phyloP scores from a whole-genome alignment of 805 yeast genomes.

The Saccharomyces paradoxus region DNA sequence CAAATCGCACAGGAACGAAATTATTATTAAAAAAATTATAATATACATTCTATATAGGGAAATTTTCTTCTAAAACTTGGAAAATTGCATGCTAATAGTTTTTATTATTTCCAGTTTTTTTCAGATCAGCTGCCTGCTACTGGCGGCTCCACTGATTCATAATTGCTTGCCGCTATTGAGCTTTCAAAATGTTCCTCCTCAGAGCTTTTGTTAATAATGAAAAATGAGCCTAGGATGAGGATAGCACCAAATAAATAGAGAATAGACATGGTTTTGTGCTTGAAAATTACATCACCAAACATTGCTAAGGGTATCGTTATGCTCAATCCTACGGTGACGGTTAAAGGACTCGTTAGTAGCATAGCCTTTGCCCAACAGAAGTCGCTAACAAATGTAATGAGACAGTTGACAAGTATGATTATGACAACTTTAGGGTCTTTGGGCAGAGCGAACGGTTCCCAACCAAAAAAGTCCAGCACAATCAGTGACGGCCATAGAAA shows the following conservation, averaged over 20 bases:
- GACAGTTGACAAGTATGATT: constrained; percentile 56
- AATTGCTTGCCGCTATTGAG: background rate
- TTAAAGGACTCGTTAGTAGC: constrained; percentile 84
- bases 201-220: constrained; percentile 74
- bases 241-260: constrained; percentile 72
- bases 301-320: constrained; percentile 92
- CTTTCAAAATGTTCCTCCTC: constrained; percentile 41
- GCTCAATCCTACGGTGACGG: constrained; percentile 91
- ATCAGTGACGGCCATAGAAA: constrained; percentile 77
- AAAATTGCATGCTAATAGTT: constrained; percentile 10
- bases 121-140: background rate
- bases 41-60: background rate
- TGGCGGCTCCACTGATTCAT: background rate
- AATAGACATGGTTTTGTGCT: constrained; percentile 51
- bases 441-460: constrained; percentile 72
- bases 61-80: background rate
- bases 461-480: constrained; percentile 50
- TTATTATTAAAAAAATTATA: background rate
- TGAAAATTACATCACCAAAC: constrained; percentile 77
- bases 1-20: background rate
- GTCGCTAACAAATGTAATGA: constrained; percentile 78
- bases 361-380: constrained; percentile 95
- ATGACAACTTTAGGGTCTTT: constrained; percentile 40
- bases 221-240: constrained; percentile 73
- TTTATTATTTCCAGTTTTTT: background rate